phyloP scores from a whole-genome alignment of 225 moss, liverwort and hornwort genomes.

The Bryoerythrophyllum caledonicum region DNA sequence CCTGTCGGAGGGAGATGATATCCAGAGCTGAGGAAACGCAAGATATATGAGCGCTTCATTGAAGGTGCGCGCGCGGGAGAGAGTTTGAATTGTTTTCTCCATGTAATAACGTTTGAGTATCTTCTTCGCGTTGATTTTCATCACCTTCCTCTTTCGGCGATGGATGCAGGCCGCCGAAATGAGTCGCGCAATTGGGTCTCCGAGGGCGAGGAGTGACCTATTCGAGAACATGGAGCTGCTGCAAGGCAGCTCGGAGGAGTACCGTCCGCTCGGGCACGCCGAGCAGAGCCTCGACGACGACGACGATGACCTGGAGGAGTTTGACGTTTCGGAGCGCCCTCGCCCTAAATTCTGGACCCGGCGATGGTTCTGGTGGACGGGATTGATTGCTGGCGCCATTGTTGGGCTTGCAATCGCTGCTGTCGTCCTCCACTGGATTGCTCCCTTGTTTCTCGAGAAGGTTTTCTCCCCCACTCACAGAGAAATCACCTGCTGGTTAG shows the following conservation, averaged over 20 bases:
- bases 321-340: slow-evolving; percentile 50
- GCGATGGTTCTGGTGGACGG: slow-evolving; percentile 57
- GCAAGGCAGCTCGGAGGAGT: slow-evolving; percentile 55
- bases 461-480: slow-evolving; percentile 27
- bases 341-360: slow-evolving; percentile 31
- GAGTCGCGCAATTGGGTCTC: no score
- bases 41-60: slow-evolving; percentile 6
- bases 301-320: slow-evolving; percentile 64
- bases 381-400: slow-evolving; percentile 30
- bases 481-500: background rate
- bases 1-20: slow-evolving; percentile 8
- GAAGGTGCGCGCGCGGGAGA: background rate
- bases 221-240: slow-evolving; percentile 44
- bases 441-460: slow-evolving; percentile 71
- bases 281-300: slow-evolving; percentile 57
- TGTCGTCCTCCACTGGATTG: slow-evolving; percentile 47
- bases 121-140: background rate
- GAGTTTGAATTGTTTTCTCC: background rate
- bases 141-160: background rate
- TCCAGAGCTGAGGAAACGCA: background rate
- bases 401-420: slow-evolving; percentile 33
- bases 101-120: background rate
- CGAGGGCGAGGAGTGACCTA: slow-evolving; percentile 19
- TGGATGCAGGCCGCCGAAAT: slow-evolving; percentile 22
- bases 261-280: slow-evolving; percentile 55